These are phyloP conservation scores for Hypseocharis bilobata DNA, from an alignment of 441 rosid species.

Conservation along the genomic window DNA sequence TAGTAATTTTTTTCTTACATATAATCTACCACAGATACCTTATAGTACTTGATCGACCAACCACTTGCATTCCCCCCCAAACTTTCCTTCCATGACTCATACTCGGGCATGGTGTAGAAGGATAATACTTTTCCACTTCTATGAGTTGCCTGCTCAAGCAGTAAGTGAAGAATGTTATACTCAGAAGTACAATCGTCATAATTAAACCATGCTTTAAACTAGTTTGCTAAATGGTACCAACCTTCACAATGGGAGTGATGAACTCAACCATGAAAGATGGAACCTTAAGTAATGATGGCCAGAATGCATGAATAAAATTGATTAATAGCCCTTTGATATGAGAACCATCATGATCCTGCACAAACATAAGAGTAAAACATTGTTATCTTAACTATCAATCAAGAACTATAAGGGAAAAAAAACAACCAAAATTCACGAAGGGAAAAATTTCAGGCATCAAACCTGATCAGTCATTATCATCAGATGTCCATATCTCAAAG, in stretches of 20 bases:
- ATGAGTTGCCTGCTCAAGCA: constrained; percentile 53
- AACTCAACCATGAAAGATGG: constrained; percentile 88
- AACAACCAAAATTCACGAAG: not conserved
- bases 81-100: constrained; percentile 74
- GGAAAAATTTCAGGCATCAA: not conserved
- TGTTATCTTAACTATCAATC: not conserved
- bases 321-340: constrained; percentile 90
- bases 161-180: not conserved
- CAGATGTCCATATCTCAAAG: constrained; percentile 87
- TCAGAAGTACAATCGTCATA: not conserved
- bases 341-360: constrained; percentile 93
- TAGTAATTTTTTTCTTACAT: constrained; percentile 4
- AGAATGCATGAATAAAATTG: constrained; percentile 82
- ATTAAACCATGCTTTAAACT: not conserved
- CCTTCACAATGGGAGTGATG: constrained; percentile 94
- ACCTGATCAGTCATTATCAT: constrained; percentile 99
- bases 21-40: constrained; percentile 44
- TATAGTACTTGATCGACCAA: constrained; percentile 91
- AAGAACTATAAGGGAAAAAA: not conserved
- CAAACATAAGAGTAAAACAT: constrained; percentile 15
- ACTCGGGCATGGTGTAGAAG: constrained; percentile 91
- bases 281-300: constrained; percentile 82
- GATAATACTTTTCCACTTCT: constrained; percentile 37
- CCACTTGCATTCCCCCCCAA: constrained; percentile 52
- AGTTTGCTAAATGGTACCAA: constrained; percentile 18